phyloP scores from a whole-genome alignment of 176 grass and related monocot species.

The Triticum urartu region DNA sequence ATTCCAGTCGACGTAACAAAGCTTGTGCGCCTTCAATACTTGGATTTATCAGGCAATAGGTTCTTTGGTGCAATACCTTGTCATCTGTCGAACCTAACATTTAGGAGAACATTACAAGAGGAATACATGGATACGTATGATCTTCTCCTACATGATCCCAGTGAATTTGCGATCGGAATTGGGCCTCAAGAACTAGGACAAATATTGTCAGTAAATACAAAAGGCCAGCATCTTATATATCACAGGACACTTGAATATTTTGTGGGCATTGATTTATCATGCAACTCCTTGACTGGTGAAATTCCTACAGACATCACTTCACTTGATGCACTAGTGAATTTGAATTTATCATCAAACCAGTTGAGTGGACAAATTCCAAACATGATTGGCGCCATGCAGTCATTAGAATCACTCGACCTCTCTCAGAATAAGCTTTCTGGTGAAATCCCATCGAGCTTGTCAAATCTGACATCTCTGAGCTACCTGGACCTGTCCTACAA shows the following conservation, averaged over 20 bases:
- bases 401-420: conserved; percentile 23
- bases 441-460: too few species aligned
- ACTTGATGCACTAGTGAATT: conserved; percentile 1
- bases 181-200: too few species aligned
- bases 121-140: too few species aligned
- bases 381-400: conserved; percentile 17
- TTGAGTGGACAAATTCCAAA: conserved; percentile 24
- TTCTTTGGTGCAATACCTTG: neutral
- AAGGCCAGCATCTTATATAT: neutral
- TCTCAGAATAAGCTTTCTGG: too few species aligned
- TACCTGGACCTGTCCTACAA: too few species aligned
- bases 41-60: neutral
- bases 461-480: too few species aligned
- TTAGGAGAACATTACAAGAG: neutral
- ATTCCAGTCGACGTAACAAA: neutral
- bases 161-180: too few species aligned
- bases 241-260: neutral
- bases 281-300: conserved; percentile 28
- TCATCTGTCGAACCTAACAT: neutral
- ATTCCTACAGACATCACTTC: conserved; percentile 22
- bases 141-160: too few species aligned
- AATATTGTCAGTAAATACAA: conserved; percentile 13
- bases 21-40: neutral
- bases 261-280: conserved; percentile 23
- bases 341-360: conserved; percentile 37